phyloP scores from a whole-genome alignment of 2,329 filamentous ascomycete species.

The Pyricularia pennisetigena region DNA sequence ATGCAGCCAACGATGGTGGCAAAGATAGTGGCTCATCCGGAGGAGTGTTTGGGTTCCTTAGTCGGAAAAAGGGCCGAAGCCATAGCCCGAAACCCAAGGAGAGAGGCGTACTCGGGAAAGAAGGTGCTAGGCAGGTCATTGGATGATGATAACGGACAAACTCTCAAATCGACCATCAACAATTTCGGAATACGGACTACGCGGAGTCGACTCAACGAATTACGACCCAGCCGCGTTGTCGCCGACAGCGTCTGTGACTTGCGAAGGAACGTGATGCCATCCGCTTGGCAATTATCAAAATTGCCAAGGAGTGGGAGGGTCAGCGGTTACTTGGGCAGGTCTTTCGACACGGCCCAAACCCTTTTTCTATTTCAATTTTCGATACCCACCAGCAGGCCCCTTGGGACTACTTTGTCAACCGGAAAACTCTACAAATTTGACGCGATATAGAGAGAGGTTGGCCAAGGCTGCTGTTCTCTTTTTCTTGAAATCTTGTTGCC shows the following conservation, averaged over 20 bases:
- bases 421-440: not conserved
- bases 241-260: not conserved
- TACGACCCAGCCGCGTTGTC: not conserved
- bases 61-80: constrained; percentile 78
- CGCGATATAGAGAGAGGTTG: not conserved
- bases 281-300: not conserved
- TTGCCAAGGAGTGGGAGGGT: not conserved
- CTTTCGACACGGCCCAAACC: not conserved
- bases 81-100: constrained; percentile 93
- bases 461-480: not conserved
- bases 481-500: not conserved
- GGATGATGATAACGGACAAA: constrained; percentile 32
- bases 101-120: constrained; percentile 86
- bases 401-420: not conserved
- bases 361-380: not conserved
- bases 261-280: not conserved
- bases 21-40: constrained; percentile 51
- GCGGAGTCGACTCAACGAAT: not conserved
- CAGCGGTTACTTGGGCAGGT: not conserved
- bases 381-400: not conserved
- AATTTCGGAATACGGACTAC: not conserved
- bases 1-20: constrained; percentile 34
- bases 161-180: not conserved
- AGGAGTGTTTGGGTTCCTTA: constrained; percentile 85
- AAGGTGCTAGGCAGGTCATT: constrained; percentile 79